Conservation (phyloP, 768 basidiomycete species). For the Filobasidium floriforme region DNA sequence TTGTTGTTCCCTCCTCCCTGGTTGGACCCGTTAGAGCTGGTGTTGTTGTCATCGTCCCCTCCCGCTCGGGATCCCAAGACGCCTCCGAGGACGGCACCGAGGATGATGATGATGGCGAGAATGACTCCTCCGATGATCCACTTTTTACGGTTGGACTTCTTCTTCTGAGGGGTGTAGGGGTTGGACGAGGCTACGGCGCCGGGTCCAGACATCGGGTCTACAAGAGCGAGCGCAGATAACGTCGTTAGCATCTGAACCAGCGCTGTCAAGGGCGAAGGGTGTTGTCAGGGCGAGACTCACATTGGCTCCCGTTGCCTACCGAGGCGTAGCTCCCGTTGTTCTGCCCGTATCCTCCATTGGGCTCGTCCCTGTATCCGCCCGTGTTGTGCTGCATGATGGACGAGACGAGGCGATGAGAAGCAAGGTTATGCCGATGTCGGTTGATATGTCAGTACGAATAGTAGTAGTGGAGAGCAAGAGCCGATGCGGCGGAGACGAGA, state of each 20-base stretch:
- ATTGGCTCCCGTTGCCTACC: conserved; percentile 1
- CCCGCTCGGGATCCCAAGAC: conserved; percentile 62
- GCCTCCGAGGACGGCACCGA: conserved; percentile 56
- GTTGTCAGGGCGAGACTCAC: conserved; percentile 1
- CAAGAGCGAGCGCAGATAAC: background rate
- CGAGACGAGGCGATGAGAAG: background rate
- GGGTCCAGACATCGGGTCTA: conserved; percentile 13
- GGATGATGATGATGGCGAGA: conserved; percentile 39
- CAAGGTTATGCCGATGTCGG: too few species aligned
- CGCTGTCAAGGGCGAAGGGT: too few species aligned
- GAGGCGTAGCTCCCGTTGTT: conserved; percentile 17
- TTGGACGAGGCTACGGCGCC: conserved; percentile 1
- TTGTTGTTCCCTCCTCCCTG: conserved; percentile 25
- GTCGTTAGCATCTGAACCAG: too few species aligned
- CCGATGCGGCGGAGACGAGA: background rate
- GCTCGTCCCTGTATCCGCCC: conserved; percentile 34
- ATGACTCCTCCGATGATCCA: conserved; percentile 47
- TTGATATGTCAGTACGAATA: too few species aligned
- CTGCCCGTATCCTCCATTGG: conserved; percentile 23
- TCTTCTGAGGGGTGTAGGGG: conserved; percentile 12
- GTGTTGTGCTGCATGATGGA: conserved; percentile 13
- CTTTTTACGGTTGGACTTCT: conserved; percentile 40
- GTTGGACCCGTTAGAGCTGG: conserved; percentile 30
- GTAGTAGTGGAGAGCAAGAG: too few species aligned
- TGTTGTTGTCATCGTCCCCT: conserved; percentile 45